phyloP scores from a whole-genome alignment of 768 basidiomycete genomes.

The Rhodocollybia butyracea region DNA sequence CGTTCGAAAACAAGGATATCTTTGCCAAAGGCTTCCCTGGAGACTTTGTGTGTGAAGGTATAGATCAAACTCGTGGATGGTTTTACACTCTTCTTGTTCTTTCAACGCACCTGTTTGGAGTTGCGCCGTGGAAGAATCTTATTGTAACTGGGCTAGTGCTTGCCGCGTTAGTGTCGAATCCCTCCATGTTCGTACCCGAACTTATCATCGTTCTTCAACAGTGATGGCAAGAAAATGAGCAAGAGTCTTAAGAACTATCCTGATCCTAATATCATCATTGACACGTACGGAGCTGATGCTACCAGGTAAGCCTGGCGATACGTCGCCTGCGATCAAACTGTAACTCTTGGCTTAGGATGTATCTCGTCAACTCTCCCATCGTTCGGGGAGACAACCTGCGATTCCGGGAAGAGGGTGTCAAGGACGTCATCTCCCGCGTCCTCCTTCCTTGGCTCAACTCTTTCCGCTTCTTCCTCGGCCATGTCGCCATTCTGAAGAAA shows the following conservation, averaged over 20 bases:
- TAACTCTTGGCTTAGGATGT: slow-evolving; percentile 61
- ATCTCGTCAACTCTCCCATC: slow-evolving; percentile 97
- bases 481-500: slow-evolving; percentile 84
- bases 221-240: slow-evolving; percentile 99
- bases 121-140: slow-evolving; percentile 96
- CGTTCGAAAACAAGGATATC: slow-evolving; percentile 91
- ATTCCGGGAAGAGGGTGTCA: slow-evolving; percentile 97
- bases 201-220: slow-evolving; percentile 29
- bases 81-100: slow-evolving; percentile 98
- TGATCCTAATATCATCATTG: slow-evolving; percentile 87
- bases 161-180: slow-evolving; percentile 63
- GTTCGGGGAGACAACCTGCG: slow-evolving; percentile 96
- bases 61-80: slow-evolving; percentile 99
- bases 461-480: slow-evolving; percentile 98
- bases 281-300: slow-evolving; percentile 93
- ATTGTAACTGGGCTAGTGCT: slow-evolving; percentile 96
- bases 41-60: slow-evolving; percentile 96
- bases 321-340: neutral
- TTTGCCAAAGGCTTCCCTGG: slow-evolving; percentile 89
- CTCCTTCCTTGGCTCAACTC: slow-evolving; percentile 98
- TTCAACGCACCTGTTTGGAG: slow-evolving; percentile 91
- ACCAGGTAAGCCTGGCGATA: slow-evolving; percentile 53
- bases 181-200: neutral
- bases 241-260: slow-evolving; percentile 97
- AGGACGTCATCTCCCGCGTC: slow-evolving; percentile 94